These are phyloP conservation scores for Chytriomyces sp. DNA, from an alignment of 192 early-diverging fungal genomes.

Conservation along the genomic window DNA sequence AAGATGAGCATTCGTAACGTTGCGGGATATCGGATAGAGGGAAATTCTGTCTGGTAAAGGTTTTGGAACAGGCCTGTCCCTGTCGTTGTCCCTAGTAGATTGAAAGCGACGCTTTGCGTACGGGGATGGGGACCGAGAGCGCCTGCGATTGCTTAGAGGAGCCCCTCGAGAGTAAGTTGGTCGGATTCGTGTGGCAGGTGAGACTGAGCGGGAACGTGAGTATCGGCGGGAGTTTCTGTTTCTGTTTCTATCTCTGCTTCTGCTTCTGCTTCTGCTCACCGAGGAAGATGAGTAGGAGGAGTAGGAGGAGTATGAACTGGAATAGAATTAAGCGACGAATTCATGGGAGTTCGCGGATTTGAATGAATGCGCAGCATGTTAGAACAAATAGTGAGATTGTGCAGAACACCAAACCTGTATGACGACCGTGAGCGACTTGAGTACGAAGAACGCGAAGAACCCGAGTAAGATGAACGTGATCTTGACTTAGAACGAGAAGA, in stretches of 20 bases:
- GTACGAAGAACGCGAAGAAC: too few relatives aligned
- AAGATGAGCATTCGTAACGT: constrained; percentile 20
- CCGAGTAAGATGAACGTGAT: too few relatives aligned
- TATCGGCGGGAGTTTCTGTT: not conserved
- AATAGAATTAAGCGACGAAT: too few relatives aligned
- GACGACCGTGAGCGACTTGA: too few relatives aligned
- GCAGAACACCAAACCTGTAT: too few relatives aligned
- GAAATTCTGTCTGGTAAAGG: constrained; percentile 27
- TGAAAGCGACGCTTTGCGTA: not conserved
- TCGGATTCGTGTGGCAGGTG: not conserved
- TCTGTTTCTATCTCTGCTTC: constrained; percentile 7
- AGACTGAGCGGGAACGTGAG: not conserved
- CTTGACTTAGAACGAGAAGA: too few relatives aligned
- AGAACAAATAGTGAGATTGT: too few relatives aligned
- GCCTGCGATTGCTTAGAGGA: not conserved
- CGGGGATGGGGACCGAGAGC: constrained; percentile 9
- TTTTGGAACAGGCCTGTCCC: not conserved
- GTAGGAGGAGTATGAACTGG: too few relatives aligned
- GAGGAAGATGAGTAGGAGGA: not conserved
- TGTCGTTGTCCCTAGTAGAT: not conserved
- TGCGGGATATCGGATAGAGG: constrained; percentile 10
- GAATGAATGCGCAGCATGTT: too few relatives aligned
- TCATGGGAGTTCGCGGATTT: too few relatives aligned
- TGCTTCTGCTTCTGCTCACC: constrained; percentile 10
- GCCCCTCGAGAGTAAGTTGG: too few relatives aligned